phyloP scores from a whole-genome alignment of 139 green algal species.

The Ettlia oleoabundans region DNA sequence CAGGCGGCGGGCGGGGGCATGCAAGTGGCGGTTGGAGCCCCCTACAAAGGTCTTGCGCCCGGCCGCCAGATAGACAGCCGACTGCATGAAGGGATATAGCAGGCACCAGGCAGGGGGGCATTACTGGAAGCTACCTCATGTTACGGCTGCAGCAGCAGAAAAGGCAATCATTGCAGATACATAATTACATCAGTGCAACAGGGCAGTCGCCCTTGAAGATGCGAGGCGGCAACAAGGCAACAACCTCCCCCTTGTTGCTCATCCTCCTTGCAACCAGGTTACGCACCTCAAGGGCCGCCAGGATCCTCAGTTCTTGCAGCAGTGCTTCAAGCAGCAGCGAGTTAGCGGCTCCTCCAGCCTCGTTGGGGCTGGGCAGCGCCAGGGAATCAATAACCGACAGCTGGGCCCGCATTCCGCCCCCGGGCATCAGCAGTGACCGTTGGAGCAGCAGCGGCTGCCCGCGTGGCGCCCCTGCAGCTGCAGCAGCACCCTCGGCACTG shows the following conservation, averaged over 20 bases:
- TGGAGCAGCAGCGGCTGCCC: conserved; percentile 17
- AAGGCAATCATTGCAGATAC: too few species aligned
- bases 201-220: too few species aligned
- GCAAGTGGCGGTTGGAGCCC: conserved; percentile 29
- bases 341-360: not conserved
- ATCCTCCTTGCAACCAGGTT: not conserved
- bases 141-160: too few species aligned
- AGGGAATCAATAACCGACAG: not conserved
- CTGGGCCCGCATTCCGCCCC: not conserved
- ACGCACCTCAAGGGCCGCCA: conserved; percentile 65
- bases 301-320: conserved; percentile 66
- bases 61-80: conserved; percentile 66
- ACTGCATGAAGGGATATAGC: too few species aligned
- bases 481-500: not conserved
- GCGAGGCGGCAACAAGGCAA: too few species aligned
- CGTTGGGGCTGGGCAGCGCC: conserved; percentile 3
- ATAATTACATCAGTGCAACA: too few species aligned
- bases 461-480: not conserved
- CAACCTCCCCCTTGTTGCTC: too few species aligned
- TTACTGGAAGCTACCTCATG: too few species aligned
- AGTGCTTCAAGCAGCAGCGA: conserved; percentile 46
- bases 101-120: too few species aligned
- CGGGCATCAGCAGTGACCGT: not conserved
- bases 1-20: conserved; percentile 76
- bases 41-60: conserved; percentile 16